Evolutionary conservation across 495 filamentous ascomycete genomes (phyloP), one percentile per base, ranked within the genome.

Genomic region (Podospora sp.): DNA sequence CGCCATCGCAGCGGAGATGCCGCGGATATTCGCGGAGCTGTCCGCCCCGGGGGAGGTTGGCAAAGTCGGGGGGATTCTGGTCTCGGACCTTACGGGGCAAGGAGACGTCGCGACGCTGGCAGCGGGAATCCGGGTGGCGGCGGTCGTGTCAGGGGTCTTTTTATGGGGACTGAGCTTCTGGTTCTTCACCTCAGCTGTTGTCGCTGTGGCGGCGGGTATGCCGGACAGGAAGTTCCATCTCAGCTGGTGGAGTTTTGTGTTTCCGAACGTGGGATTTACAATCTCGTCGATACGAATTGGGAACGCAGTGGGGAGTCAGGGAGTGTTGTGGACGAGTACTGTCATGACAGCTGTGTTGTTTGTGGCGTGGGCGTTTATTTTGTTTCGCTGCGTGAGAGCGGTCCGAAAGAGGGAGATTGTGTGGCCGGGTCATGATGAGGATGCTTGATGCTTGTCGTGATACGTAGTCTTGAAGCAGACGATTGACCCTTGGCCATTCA

Each of bases 141-240:
- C 87, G 0, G 70, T 88, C 21, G 75, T 79, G 0, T 65, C 79
- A 0, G 88, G 81, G 1, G 83, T 89, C 4, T 90, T 90, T 65
- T 79, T 93, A 2, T 93, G 90, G 90, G 83, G 84, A 0, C 76
- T 92, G 14, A 86, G 84, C 49, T 81, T 92, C 36, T 92, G 89
- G 89, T 92, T 92, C 80, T 92, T 92, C 73, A 80, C 78, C 36
- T 80, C 89, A 5, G 86, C 88, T 0, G 68, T 82, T 9, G 75
- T 88, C 22, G 85, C 84, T 0, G 83, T 85, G 9, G 68, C 90
- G 22, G 74, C 74, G 9, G 80, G 83, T 4, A 78, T 83, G 55
- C 81, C 81, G 21, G 80, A 88, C n/a, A 79, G 83, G 56, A 75
- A 60, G 62, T 88, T 85, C 68, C 82, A 82, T 71, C 72, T 87